Percentiles rank a stretch among this genome's conserved stretches.
These are phyloP conservation scores for Periconia sp. DNA, from an alignment of 2,329 filamentous ascomycete species.

Conservation along the genomic window DNA sequence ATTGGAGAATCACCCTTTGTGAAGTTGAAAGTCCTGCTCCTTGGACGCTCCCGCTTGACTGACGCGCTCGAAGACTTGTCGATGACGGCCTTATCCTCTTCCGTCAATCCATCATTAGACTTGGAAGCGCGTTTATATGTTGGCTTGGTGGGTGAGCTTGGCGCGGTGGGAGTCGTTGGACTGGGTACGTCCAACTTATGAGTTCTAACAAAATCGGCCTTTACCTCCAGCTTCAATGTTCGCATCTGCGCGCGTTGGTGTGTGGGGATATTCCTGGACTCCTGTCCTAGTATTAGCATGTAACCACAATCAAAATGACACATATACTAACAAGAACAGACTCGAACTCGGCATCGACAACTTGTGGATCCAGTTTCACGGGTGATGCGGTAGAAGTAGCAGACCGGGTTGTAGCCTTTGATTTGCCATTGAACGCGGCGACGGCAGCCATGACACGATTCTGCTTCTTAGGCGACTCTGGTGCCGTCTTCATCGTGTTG, in stretches of 20 bases:
- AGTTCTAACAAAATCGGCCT: conserved; percentile 92
- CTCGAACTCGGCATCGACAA: conserved; percentile 65
- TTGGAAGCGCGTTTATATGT: conserved; percentile 44
- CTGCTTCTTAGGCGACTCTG: conserved; percentile 44
- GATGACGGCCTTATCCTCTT: conserved; percentile 19
- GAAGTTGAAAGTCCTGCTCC: conserved; percentile 79
- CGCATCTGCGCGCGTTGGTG: conserved; percentile 95
- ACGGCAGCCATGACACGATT: conserved; percentile 64
- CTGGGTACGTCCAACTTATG: conserved; percentile 67
- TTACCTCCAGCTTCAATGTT: conserved; percentile 83
- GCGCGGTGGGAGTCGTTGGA: conserved; percentile 22
- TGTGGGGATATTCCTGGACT: conserved; percentile 89
- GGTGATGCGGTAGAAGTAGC: conserved; percentile 19
- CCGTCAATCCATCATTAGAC: conserved; percentile 30
- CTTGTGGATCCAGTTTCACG: conserved; percentile 52
- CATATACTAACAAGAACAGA: conserved; percentile 55
- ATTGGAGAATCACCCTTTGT: conserved; percentile 70
- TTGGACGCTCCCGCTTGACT: conserved; percentile 53
- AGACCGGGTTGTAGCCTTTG: conserved; percentile 39
- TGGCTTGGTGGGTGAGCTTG: conserved; percentile 45
- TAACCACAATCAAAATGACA: conserved; percentile 4
- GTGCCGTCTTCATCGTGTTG: conserved; percentile 13
- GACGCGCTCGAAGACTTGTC: conserved; percentile 24
- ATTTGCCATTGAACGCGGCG: conserved; percentile 61
- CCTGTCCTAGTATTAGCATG: conserved; percentile 57